phyloP scores from a whole-genome alignment of 352 stramenopile genomes.

The Pythium guiyangense region DNA sequence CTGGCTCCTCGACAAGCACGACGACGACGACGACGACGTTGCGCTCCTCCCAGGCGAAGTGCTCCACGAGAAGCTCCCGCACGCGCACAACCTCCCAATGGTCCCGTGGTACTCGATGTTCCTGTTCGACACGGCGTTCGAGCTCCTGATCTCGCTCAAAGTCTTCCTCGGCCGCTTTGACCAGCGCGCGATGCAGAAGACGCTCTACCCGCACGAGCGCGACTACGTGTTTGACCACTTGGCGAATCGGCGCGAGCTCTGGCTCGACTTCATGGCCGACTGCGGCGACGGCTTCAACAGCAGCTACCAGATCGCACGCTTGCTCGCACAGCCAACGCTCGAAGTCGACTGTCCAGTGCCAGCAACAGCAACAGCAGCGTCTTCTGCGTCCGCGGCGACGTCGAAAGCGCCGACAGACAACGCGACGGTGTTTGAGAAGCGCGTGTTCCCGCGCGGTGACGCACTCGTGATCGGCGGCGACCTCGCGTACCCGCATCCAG shows the following conservation, averaged over 20 bases:
- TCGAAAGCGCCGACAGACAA: too few relatives aligned
- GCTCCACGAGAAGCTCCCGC: slow-evolving; percentile 55
- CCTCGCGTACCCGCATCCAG: slow-evolving; percentile 90
- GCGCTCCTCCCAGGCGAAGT: slow-evolving; percentile 24
- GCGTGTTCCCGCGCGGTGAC: slow-evolving; percentile 79
- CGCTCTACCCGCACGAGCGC: slow-evolving; percentile 63
- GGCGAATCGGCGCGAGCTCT: slow-evolving; percentile 70
- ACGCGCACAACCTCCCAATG: slow-evolving; percentile 84
- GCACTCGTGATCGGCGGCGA: slow-evolving; percentile 90
- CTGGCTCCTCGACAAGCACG: slow-evolving; percentile 44
- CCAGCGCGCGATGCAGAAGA: slow-evolving; percentile 88
- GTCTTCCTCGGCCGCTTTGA: slow-evolving; percentile 91
- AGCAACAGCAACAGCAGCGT: too few relatives aligned
- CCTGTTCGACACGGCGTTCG: slow-evolving; percentile 88
- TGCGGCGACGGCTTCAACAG: slow-evolving; percentile 93
- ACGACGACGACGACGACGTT: slow-evolving; percentile 53
- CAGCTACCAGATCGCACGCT: slow-evolving; percentile 89
- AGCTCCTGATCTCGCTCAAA: slow-evolving; percentile 91
- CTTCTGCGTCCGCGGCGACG: too few relatives aligned
- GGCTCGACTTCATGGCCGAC: slow-evolving; percentile 94
- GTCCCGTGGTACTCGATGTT: slow-evolving; percentile 94
- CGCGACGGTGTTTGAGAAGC: slow-evolving; percentile 29
- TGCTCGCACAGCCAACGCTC: slow-evolving; percentile 88
- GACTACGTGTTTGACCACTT: slow-evolving; percentile 85
- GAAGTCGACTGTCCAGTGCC: slow-evolving; percentile 56